Conservation (phyloP, 2,329 filamentous ascomycete genomes). For the Pseudocercospora crystallina region DNA sequence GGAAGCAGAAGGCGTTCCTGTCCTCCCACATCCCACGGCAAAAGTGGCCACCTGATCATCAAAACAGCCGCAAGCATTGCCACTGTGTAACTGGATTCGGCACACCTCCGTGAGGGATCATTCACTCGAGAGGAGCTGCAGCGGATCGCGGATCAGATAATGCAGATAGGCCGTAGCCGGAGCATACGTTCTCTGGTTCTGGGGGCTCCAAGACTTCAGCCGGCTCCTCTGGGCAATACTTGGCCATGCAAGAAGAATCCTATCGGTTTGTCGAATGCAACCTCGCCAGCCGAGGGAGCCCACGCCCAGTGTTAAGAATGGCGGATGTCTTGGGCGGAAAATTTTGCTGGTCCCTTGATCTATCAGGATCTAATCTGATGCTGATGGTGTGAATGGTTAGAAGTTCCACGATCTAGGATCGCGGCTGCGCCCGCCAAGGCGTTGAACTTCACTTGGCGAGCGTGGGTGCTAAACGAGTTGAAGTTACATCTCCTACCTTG, state of each 20-base stretch:
- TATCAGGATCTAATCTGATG: constrained; percentile 1
- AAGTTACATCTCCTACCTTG: constrained; percentile 1
- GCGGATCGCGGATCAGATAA: constrained; percentile 8
- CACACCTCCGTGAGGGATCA: background rate
- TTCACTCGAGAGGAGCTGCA: constrained; percentile 1
- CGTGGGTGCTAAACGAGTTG: background rate
- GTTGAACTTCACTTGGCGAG: background rate
- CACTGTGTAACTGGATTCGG: background rate
- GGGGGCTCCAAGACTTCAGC: background rate
- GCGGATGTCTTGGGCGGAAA: constrained; percentile 1
- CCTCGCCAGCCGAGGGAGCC: background rate
- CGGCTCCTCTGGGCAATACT: constrained; percentile 1
- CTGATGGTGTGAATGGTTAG: background rate
- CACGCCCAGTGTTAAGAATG: background rate
- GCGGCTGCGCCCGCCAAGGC: background rate
- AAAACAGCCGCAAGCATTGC: no score
- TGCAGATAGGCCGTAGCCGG: background rate
- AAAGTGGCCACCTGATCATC: no score
- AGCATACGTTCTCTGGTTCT: background rate
- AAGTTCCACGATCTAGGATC: background rate
- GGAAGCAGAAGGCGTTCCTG: no score
- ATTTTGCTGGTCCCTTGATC: background rate
- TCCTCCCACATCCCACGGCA: no score
- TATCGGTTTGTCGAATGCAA: background rate
- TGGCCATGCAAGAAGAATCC: background rate